Conservation (phyloP, 371 early-diverging fungal genomes). For the Capillidium rhysosporum region DNA sequence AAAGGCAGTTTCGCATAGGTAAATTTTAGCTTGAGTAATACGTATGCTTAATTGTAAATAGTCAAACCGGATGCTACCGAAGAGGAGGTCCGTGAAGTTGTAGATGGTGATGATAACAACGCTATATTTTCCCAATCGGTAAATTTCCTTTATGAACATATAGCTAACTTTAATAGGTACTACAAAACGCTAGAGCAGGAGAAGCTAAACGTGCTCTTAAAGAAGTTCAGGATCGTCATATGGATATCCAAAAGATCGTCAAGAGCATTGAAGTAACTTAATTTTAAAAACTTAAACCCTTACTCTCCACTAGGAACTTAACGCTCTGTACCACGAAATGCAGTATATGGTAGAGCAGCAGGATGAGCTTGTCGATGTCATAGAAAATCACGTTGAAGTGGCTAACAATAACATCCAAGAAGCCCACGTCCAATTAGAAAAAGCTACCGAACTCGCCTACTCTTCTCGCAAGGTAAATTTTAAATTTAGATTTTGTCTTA, state of each 20-base stretch:
- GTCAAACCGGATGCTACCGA: conserved; percentile 68
- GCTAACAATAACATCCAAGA: conserved; percentile 41
- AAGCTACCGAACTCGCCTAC: conserved; percentile 46
- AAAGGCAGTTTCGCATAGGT: conserved; percentile 74
- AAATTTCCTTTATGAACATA: conserved; percentile 6
- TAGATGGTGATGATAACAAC: conserved; percentile 47
- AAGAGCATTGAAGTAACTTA: conserved; percentile 10
- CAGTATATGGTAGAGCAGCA: conserved; percentile 66
- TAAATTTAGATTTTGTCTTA: too few relatives aligned
- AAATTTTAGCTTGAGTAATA: background rate
- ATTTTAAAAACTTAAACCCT: background rate
- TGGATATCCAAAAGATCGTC: conserved; percentile 69
- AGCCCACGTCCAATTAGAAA: conserved; percentile 41
- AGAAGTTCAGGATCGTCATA: conserved; percentile 72
- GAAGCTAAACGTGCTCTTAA: conserved; percentile 60
- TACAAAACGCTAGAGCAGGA: conserved; percentile 49
- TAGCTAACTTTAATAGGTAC: conserved; percentile 20
- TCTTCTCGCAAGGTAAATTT: conserved; percentile 31
- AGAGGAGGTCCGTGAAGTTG: conserved; percentile 57
- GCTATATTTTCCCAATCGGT: conserved; percentile 74
- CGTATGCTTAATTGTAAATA: conserved; percentile 6
- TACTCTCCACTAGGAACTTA: conserved; percentile 37
- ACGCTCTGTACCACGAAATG: conserved; percentile 78
- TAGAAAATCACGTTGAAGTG: conserved; percentile 43
- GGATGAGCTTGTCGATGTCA: conserved; percentile 45